Conservation (phyloP, 1,284 basidiomycete species). For the Cryptococcus amylolentus region DNA sequence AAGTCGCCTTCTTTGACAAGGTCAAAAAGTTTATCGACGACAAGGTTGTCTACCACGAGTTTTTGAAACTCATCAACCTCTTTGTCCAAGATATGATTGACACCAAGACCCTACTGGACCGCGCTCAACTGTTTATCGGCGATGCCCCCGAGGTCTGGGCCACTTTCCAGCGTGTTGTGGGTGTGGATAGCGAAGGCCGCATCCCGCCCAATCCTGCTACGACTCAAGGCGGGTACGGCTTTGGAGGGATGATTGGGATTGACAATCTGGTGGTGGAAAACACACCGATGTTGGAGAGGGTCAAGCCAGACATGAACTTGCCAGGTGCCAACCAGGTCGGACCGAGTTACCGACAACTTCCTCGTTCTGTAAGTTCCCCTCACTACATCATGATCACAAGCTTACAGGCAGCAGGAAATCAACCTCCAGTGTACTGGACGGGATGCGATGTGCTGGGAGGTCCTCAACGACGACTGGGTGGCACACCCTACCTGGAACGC, state of each 20-base stretch:
- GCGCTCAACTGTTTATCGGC: slow-evolving; percentile 72
- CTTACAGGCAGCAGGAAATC: slow-evolving; percentile 62
- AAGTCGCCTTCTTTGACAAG: slow-evolving; percentile 89
- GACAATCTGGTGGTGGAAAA: slow-evolving; percentile 54
- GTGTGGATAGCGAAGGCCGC: slow-evolving; percentile 68
- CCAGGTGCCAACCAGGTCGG: slow-evolving; percentile 57
- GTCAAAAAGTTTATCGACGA: slow-evolving; percentile 81
- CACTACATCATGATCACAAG: not conserved
- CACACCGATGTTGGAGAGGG: slow-evolving; percentile 60
- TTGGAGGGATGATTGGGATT: slow-evolving; percentile 50
- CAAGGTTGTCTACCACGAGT: slow-evolving; percentile 89
- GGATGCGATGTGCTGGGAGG: slow-evolving; percentile 91
- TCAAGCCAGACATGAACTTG: slow-evolving; percentile 54
- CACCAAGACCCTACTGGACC: slow-evolving; percentile 73
- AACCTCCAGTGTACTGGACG: slow-evolving; percentile 88
- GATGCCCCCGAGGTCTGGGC: slow-evolving; percentile 71
- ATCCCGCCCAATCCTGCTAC: slow-evolving; percentile 57
- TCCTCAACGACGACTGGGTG: slow-evolving; percentile 94
- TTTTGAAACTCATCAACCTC: slow-evolving; percentile 90
- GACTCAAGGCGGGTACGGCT: slow-evolving; percentile 56
- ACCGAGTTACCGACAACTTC: slow-evolving; percentile 88
- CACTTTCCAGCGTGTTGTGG: slow-evolving; percentile 84
- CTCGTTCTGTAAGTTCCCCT: slow-evolving; percentile 65
- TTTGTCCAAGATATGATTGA: slow-evolving; percentile 95
- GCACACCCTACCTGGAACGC: slow-evolving; percentile 96